phyloP scores from a whole-genome alignment of 345 rosid genomes.

The Microthlaspi erraticum region DNA sequence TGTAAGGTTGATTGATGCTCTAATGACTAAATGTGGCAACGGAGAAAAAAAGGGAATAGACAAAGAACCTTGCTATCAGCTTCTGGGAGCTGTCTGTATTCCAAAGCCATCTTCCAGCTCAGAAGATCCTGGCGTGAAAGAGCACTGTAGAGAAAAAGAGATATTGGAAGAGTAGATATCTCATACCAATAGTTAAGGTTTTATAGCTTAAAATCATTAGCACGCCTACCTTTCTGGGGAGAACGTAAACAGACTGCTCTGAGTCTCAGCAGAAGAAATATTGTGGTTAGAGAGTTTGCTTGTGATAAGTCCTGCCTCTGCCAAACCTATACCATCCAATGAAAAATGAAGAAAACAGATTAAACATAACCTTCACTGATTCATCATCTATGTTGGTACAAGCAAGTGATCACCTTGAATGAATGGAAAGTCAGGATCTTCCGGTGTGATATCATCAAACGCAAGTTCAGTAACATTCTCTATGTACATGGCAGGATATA shows the following conservation, averaged over 20 bases:
- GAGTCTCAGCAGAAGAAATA: conserved; percentile 55
- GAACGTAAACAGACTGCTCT: conserved; percentile 56
- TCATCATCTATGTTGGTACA: conserved; percentile 13
- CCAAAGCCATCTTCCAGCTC: conserved; percentile 96
- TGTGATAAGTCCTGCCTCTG: conserved; percentile 95
- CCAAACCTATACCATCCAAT: conserved; percentile 74
- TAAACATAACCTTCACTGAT: not conserved
- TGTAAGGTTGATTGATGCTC: conserved; percentile 5
- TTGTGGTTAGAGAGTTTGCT: conserved; percentile 84
- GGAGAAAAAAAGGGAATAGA: not conserved
- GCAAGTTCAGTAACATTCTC: conserved; percentile 93
- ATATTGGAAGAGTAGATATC: conserved; percentile 18
- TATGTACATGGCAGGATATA: conserved; percentile 94
- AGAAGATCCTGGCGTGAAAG: conserved; percentile 94
- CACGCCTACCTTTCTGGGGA: conserved; percentile 73
- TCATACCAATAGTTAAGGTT: conserved; percentile 2
- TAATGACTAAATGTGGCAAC: not conserved
- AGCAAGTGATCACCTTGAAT: conserved; percentile 77
- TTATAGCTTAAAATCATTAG: conserved; percentile 1
- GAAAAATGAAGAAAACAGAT: conserved; percentile 25
- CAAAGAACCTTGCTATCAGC: conserved; percentile 73
- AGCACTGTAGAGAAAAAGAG: conserved; percentile 54
- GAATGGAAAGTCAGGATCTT: conserved; percentile 88
- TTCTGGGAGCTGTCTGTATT: conserved; percentile 81
- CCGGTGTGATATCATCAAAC: conserved; percentile 81